A percentile compares a stretch with the other conserved stretches of the same genome.
Evolutionary conservation across 192 early-diverging fungal genomes (phyloP).

Genomic region (Podila verticillata): DNA sequence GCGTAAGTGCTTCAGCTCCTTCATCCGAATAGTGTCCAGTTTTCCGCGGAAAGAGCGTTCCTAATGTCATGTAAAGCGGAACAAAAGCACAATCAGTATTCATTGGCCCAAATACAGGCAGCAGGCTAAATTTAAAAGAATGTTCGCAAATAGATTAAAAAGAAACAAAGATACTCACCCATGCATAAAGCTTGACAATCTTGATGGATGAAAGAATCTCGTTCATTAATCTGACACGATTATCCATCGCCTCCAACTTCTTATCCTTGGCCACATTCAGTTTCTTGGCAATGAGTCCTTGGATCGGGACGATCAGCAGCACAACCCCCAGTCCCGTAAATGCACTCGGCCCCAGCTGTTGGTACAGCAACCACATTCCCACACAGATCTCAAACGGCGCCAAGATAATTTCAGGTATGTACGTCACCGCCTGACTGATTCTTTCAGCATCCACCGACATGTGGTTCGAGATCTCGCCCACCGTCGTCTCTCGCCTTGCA

Average conservation of each 20-base stretch:
- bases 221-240: slow-evolving; percentile 40
- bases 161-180: slow-evolving; percentile 5
- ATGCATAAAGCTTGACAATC: slow-evolving; percentile 53
- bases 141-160: too few species aligned
- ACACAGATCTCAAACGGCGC: slow-evolving; percentile 30
- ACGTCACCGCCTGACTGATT: slow-evolving; percentile 7
- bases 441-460: slow-evolving; percentile 50
- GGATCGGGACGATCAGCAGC: slow-evolving; percentile 16
- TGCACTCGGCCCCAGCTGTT: slow-evolving; percentile 27
- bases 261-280: slow-evolving; percentile 32
- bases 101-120: too few species aligned
- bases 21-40: background rate
- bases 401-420: slow-evolving; percentile 7
- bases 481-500: slow-evolving; percentile 25
- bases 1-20: slow-evolving; percentile 9
- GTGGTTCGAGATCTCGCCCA: slow-evolving; percentile 51
- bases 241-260: slow-evolving; percentile 51
- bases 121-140: too few species aligned
- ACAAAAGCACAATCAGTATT: too few species aligned
- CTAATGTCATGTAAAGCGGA: background rate
- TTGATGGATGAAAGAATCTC: slow-evolving; percentile 50
- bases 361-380: slow-evolving; percentile 25
- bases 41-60: slow-evolving; percentile 6
- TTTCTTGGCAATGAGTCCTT: slow-evolving; percentile 8
- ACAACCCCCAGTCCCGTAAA: slow-evolving; percentile 40